Conservation (phyloP, 2,329 filamentous ascomycete species). For the Xylariomycetidae sp. region DNA sequence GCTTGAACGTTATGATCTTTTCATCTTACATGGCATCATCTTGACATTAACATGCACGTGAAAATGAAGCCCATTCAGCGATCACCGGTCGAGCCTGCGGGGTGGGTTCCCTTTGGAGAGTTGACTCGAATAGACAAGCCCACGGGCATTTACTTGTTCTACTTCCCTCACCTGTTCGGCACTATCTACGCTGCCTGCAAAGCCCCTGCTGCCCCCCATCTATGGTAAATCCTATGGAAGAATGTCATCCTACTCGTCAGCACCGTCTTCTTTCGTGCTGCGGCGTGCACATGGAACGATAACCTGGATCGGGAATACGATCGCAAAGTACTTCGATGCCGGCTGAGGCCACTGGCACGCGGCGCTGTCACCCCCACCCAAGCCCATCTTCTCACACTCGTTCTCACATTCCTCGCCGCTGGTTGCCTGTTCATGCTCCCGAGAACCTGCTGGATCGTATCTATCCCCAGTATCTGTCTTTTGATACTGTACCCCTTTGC, state of each 20-base stretch:
- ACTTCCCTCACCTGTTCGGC: slow-evolving; percentile 41
- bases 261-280: slow-evolving; percentile 44
- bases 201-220: no score
- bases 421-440: not conserved
- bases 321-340: slow-evolving; percentile 44
- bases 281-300: slow-evolving; percentile 52
- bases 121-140: slow-evolving; percentile 46
- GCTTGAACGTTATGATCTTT: no score
- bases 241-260: slow-evolving; percentile 3
- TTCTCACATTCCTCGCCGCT: slow-evolving; percentile 20
- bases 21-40: no score
- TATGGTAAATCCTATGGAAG: no score
- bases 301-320: slow-evolving; percentile 50
- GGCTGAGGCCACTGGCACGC: slow-evolving; percentile 43
- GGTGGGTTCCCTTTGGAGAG: slow-evolving; percentile 50
- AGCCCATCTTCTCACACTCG: slow-evolving; percentile 36
- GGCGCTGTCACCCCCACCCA: slow-evolving; percentile 32
- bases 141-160: slow-evolving; percentile 48
- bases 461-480: not conserved
- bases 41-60: no score
- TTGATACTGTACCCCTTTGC: slow-evolving; percentile 25
- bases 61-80: no score
- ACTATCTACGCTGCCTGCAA: slow-evolving; percentile 41
- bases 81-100: no score
- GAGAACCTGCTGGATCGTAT: no score